Evolutionary conservation across 2,329 filamentous ascomycete species (phyloP), one percentile per base, ranked within the genome.

Genomic region (Fusarium sp.): DNA sequence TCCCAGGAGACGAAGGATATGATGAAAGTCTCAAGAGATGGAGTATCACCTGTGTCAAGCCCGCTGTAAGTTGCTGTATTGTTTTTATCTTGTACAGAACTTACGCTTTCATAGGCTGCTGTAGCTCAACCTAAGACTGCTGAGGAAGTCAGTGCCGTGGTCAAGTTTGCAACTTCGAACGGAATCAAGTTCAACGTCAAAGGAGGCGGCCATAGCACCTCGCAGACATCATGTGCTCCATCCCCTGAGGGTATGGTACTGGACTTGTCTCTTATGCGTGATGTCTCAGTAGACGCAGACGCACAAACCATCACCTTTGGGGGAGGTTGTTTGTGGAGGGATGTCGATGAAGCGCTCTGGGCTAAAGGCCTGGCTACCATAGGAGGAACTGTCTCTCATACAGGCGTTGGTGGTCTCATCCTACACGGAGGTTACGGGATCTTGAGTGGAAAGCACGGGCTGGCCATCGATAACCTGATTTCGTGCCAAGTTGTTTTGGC

Each of bases 331-430:
- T 73, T 81, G 4, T 88, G 87, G 86, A 79, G 78, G 57, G 84
- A 88, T 70, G 83, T 90, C 14, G 87, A 90, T 67, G 77, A 80
- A 8, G 83, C 83, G 0, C 83, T 83, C 0, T 84, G 80, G 54
- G 76, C 82, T 49, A 78, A 87, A 70, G 82, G 83, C 1, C 81
- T 90, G 4, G 88, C 87, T 4, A 87, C 87, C 2, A 86, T 90
- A 0, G 88, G 88, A 11, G 89, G 89, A 4, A 89, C 88, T 0
- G 87, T 90, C 12, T 86, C 86, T 44, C 86, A 90, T 67, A 90
- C 88, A 2, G 88, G 89, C 8, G 85, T 91, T 8, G 88, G 87
- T 4, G 89, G 87, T 0, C 78, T 90, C 16, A 83, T 85, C 0
- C 75, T 90, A 2, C 87, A 87, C 1, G 88, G 88, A 25, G 88